Conservation (phyloP, 495 filamentous ascomycete genomes). For the Aspergillus ellipticus region DNA sequence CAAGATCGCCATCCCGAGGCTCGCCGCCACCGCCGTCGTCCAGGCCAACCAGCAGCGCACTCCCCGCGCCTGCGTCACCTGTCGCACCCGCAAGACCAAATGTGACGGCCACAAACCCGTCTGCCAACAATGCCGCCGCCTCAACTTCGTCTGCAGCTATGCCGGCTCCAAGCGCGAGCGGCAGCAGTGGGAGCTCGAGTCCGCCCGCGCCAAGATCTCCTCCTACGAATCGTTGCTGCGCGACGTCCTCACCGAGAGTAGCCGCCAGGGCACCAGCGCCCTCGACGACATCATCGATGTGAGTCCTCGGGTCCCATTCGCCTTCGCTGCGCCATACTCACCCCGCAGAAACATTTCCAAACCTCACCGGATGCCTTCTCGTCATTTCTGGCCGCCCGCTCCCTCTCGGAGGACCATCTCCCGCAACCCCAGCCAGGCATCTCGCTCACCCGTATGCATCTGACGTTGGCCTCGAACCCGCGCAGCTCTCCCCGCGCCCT, state of each 20-base stretch:
- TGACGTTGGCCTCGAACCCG: conserved; percentile 5
- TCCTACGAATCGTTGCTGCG: conserved; percentile 16
- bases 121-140: conserved; percentile 11
- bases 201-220: neutral
- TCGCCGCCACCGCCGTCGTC: neutral
- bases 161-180: conserved; percentile 13
- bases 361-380: conserved; percentile 10
- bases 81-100: conserved; percentile 38
- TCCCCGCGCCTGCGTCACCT: conserved; percentile 37
- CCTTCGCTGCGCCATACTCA: neutral
- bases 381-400: conserved; percentile 6
- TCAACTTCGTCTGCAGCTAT: conserved; percentile 13
- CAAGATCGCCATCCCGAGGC: neutral
- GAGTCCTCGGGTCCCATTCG: neutral
- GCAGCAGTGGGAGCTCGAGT: conserved; percentile 9
- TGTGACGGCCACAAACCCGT: conserved; percentile 34
- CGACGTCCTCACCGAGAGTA: conserved; percentile 10
- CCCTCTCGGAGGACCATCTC: conserved; percentile 10
- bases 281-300: conserved; percentile 13
- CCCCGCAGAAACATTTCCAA: conserved; percentile 13
- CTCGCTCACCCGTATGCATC: conserved; percentile 17
- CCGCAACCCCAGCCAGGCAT: conserved; percentile 11
- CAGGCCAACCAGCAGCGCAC: conserved; percentile 10
- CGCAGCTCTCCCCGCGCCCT: conserved; percentile 6
- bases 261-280: neutral